Evolutionary conservation across 78 protist genomes (phyloP).

Genomic region (Fonticula alba): DNA sequence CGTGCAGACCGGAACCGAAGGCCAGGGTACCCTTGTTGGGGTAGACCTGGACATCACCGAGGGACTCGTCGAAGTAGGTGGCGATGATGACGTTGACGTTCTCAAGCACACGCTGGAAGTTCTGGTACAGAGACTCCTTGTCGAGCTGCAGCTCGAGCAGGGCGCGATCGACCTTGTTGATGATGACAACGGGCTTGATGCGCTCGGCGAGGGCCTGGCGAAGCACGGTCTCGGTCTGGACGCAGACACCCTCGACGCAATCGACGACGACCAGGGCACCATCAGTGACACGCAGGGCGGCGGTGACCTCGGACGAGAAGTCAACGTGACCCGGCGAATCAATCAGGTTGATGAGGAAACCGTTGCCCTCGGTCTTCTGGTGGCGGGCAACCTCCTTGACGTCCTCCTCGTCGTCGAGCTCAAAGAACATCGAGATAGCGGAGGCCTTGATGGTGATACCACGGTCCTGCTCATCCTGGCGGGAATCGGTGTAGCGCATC

Average conservation of each 20-base stretch:
- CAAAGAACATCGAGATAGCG: slow-evolving; percentile 82
- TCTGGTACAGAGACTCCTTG: slow-evolving; percentile 74
- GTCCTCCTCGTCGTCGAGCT: slow-evolving; percentile 32
- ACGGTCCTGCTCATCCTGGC: slow-evolving; percentile 65
- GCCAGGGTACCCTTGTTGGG: slow-evolving; percentile 84
- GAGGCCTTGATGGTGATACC: slow-evolving; percentile 98
- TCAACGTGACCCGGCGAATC: slow-evolving; percentile 99
- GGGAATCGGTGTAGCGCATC: slow-evolving; percentile 84
- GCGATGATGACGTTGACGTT: slow-evolving; percentile 77
- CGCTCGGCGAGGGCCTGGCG: slow-evolving; percentile 98
- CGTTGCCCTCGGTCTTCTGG: slow-evolving; percentile 9
- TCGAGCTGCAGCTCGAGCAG: slow-evolving; percentile 85
- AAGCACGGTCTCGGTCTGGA: slow-evolving; percentile 98
- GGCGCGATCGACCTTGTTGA: slow-evolving; percentile 97
- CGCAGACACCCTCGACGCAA: slow-evolving; percentile 96
- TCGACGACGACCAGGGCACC: slow-evolving; percentile 99
- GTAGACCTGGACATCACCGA: slow-evolving; percentile 76
- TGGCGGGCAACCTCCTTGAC: slow-evolving; percentile 22
- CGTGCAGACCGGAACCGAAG: slow-evolving; percentile 95
- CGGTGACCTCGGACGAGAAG: slow-evolving; percentile 95
- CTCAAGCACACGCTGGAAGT: slow-evolving; percentile 73
- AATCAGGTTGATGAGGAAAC: slow-evolving; percentile 89
- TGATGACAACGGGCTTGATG: slow-evolving; percentile 83
- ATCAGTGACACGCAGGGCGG: slow-evolving; percentile 99
- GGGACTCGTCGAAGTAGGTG: slow-evolving; percentile 58